Base-by-base conservation (phyloP, 2,329 filamentous ascomycete genomes). In the Tolypocladium ophioglossoides region DNA sequence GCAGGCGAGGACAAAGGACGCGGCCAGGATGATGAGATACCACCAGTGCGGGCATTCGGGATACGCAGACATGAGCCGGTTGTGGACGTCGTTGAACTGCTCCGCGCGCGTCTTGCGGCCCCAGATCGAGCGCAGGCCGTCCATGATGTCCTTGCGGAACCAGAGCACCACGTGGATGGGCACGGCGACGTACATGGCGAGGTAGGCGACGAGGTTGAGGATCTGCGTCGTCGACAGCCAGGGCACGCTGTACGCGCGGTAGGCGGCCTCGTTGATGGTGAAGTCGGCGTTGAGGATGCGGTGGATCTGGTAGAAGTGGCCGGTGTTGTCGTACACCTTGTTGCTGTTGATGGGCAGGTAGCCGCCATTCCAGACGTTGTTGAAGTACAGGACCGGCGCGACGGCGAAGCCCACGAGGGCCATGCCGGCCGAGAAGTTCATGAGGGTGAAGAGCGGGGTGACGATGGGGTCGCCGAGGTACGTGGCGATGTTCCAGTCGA, bases 261-360 rank as follows among this genome's bases (percentile, higher is more conserved):
- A 84, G 1, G 76, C 76, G 2, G 71, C 70, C 24, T 75, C 62
- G 56, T 83, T 72, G 18, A 84, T 73, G 0, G 73, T 77, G 53
- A 74, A 70, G 37, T 75, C 68, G 1, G 68, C 56, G 22, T 73
- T 74, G 7, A 84, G 71, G 24, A 84, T 79, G 2, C 73, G 72
- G 12, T 67, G 69, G 16, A 81, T 74, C 24, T 80, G 74, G 61
- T 83, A 84, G 0, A 65, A 50, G 1, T 62, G 61, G 12, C 77
- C 79, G 0, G 74, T 79, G 55, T 84, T 84, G 65, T 84, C 80
- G 56, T 78, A 84, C 0, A 75, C 75, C 48, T 74, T 70, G 24
- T 78, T 76, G 12, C 74, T 75, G 35, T 79, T 75, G 54, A 84
- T 72, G 0, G 81, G 80, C 18, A 84, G 64, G 55, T 81, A 82